These are phyloP conservation scores for Boletus tylopilopsis DNA, from an alignment of 768 basidiomycete species.

Conservation along the genomic window DNA sequence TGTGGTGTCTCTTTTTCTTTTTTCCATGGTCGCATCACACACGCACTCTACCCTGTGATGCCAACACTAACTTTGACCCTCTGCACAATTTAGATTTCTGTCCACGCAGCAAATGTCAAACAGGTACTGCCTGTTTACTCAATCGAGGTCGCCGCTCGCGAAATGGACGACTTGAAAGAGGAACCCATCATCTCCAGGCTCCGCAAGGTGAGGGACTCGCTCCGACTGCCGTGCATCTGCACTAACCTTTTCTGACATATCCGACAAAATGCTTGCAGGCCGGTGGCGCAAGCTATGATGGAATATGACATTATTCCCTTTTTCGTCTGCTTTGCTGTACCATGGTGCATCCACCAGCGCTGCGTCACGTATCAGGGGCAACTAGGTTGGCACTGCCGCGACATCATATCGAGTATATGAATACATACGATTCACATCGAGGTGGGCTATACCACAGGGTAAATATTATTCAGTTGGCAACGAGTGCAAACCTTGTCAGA, in stretches of 20 bases:
- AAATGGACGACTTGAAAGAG: slow-evolving; percentile 82
- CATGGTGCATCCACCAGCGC: slow-evolving; percentile 9
- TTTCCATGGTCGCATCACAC: slow-evolving; percentile 20
- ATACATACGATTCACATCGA: background rate
- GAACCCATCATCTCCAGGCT: slow-evolving; percentile 78
- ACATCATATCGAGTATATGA: slow-evolving; percentile 2
- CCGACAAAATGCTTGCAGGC: slow-evolving; percentile 45
- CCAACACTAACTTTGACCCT: slow-evolving; percentile 17
- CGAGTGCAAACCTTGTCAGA: slow-evolving; percentile 45
- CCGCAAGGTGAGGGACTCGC: slow-evolving; percentile 61
- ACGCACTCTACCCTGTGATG: slow-evolving; percentile 20
- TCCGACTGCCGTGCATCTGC: background rate
- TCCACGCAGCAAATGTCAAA: slow-evolving; percentile 89
- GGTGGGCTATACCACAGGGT: slow-evolving; percentile 1
- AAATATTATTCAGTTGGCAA: slow-evolving; percentile 18
- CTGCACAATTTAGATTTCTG: slow-evolving; percentile 66
- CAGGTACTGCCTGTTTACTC: slow-evolving; percentile 70
- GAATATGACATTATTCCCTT: slow-evolving; percentile 46
- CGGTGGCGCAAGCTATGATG: slow-evolving; percentile 87
- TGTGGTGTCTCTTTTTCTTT: slow-evolving; percentile 6
- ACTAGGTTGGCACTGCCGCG: slow-evolving; percentile 20
- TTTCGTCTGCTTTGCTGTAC: slow-evolving; percentile 12
- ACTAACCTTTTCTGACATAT: slow-evolving; percentile 17
- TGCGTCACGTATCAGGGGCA: slow-evolving; percentile 24
- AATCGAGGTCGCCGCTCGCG: slow-evolving; percentile 83